Percentiles rank a stretch among this genome's conserved stretches.
These are phyloP conservation scores for Hyphopichia fennica DNA, from an alignment of 1,139 yeast species.

Conservation along the genomic window DNA sequence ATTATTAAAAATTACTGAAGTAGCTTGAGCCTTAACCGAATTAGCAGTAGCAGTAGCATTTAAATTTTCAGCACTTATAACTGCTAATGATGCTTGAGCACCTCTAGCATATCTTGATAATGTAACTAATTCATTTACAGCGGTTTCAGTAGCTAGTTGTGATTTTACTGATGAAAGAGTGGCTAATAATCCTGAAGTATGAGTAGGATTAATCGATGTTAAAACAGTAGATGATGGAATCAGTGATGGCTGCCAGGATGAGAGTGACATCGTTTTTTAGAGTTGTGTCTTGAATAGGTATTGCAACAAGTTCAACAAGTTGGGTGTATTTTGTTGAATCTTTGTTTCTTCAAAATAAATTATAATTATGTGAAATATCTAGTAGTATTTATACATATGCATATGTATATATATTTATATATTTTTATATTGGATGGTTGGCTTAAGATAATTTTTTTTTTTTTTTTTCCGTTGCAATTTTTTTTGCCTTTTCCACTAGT, in stretches of 20 bases:
- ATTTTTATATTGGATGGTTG: no score
- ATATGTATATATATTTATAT: no score
- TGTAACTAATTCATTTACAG: conserved; percentile 10
- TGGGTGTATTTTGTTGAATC: no score
- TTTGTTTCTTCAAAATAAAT: no score
- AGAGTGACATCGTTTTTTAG: not conserved
- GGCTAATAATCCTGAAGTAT: conserved; percentile 5
- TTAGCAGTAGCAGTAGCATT: conserved; percentile 41
- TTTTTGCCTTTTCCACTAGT: no score
- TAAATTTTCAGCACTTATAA: conserved; percentile 28
- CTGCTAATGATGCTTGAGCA: conserved; percentile 38
- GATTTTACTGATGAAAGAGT: conserved; percentile 14
- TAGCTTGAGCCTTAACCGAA: conserved; percentile 25
- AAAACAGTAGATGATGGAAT: conserved; percentile 21
- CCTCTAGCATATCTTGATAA: conserved; percentile 24
- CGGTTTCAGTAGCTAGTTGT: conserved; percentile 17
- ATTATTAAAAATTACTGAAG: conserved; percentile 32
- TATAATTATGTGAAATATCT: no score
- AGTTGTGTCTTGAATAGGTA: no score
- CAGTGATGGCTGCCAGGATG: conserved; percentile 32
- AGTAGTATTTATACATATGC: no score
- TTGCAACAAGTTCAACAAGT: no score
- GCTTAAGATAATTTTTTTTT: no score
- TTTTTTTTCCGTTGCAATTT: no score
- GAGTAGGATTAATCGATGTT: conserved; percentile 9